These are phyloP conservation scores for Drechslera avenae DNA, from an alignment of 2,329 filamentous ascomycete species.

Conservation along the genomic window DNA sequence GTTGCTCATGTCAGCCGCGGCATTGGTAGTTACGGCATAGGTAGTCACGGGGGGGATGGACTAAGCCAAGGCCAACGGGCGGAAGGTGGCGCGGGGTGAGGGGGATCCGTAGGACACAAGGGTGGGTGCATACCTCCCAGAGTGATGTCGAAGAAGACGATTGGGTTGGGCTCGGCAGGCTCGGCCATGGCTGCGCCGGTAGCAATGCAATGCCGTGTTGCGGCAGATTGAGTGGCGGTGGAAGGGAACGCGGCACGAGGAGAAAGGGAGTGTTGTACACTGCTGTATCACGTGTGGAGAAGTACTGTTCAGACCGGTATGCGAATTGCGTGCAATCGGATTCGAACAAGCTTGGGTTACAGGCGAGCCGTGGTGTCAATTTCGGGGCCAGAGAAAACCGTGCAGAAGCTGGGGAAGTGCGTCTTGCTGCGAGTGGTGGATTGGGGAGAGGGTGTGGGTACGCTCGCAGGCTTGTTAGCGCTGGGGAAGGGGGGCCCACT, in stretches of 20 bases:
- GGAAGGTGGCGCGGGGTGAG: constrained; percentile 15
- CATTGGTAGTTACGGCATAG: too few species aligned
- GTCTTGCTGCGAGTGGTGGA: constrained; percentile 12
- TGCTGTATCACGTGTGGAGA: too few species aligned
- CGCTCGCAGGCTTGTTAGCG: constrained; percentile 15
- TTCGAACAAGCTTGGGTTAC: neutral
- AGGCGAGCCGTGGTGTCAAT: neutral
- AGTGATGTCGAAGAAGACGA: constrained; percentile 78
- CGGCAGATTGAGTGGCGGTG: neutral
- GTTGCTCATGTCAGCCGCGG: constrained; percentile 28
- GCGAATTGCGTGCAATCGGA: too few species aligned
- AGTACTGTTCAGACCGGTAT: too few species aligned
- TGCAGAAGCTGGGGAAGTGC: constrained; percentile 11
- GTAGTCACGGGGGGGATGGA: constrained; percentile 4
- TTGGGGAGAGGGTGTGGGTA: constrained; percentile 1
- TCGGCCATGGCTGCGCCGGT: constrained; percentile 44
- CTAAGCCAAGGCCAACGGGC: constrained; percentile 19
- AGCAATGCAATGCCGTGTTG: constrained; percentile 18
- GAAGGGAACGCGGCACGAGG: neutral
- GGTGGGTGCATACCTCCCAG: constrained; percentile 67
- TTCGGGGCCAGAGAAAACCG: constrained; percentile 1
- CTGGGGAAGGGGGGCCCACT: constrained; percentile 23
- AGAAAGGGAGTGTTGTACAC: too few species aligned
- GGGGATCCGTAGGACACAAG: neutral
- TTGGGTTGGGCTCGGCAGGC: constrained; percentile 50